A percentile compares a stretch with the other conserved stretches of the same genome.
Evolutionary conservation across 306 rosid genomes (phyloP).

Genomic region (Oxytropis ochrocephala): DNA sequence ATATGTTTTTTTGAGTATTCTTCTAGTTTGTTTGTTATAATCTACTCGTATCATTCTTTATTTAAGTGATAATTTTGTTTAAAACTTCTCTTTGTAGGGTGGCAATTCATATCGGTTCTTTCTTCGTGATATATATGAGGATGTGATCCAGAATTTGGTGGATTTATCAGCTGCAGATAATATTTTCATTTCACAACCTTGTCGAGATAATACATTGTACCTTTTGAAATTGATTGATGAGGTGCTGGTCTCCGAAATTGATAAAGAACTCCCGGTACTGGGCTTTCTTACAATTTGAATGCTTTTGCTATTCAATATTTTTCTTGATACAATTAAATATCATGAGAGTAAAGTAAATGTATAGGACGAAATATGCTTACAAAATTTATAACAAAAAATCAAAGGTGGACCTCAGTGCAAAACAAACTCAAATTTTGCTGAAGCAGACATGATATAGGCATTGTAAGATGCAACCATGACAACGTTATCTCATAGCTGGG

Average conservation of each 20-base stretch:
- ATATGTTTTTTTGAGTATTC: constrained; percentile 12
- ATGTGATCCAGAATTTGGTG: constrained; percentile 61
- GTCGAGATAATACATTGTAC: constrained; percentile 86
- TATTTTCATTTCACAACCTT: constrained; percentile 74
- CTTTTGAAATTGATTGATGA: constrained; percentile 84
- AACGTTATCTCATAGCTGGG: neutral
- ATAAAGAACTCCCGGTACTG: constrained; percentile 79
- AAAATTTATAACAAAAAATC: neutral
- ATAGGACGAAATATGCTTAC: neutral
- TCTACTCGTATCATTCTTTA: neutral
- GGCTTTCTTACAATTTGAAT: constrained; percentile 15
- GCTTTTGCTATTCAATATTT: neutral
- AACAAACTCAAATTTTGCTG: neutral
- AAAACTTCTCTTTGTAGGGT: constrained; percentile 45
- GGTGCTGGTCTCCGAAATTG: constrained; percentile 76
- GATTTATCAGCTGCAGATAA: constrained; percentile 72
- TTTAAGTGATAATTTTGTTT: constrained; percentile 18
- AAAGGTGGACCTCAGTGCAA: neutral
- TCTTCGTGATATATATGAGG: constrained; percentile 79
- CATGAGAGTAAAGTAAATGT: neutral
- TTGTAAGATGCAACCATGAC: neutral
- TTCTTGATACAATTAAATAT: neutral
- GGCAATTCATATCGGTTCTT: constrained; percentile 40
- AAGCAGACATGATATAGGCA: neutral
- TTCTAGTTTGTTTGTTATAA: constrained; percentile 1